These are phyloP conservation scores for Lyophyllum semitale DNA, from an alignment of 768 basidiomycete genomes.

Conservation along the genomic window DNA sequence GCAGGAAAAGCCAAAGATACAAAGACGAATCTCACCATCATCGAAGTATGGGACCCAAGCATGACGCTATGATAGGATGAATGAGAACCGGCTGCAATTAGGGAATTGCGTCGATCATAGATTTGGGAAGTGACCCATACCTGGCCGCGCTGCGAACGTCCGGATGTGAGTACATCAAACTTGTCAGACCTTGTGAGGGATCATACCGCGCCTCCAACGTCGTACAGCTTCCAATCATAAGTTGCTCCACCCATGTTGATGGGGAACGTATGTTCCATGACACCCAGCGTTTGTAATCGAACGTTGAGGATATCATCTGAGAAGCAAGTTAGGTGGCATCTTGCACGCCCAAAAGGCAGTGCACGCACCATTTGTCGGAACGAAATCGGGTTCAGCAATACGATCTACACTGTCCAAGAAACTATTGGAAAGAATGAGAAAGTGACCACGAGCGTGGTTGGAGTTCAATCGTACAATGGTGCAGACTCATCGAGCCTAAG, in stretches of 20 bases:
- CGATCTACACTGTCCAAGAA: constrained; percentile 69
- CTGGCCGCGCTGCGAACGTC: constrained; percentile 55
- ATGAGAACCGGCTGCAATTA: neutral
- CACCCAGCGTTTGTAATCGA: constrained; percentile 78
- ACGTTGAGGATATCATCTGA: constrained; percentile 79
- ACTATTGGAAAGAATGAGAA: constrained; percentile 35
- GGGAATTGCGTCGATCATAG: neutral
- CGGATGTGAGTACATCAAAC: constrained; percentile 1
- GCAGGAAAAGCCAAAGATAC: constrained; percentile 11
- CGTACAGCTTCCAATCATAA: constrained; percentile 80
- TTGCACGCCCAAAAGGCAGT: neutral
- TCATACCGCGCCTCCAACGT: constrained; percentile 81
- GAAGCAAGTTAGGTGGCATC: neutral
- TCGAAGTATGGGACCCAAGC: constrained; percentile 88
- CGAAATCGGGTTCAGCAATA: constrained; percentile 67
- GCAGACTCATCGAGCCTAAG: constrained; percentile 76
- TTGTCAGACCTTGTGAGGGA: constrained; percentile 6
- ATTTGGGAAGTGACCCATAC: constrained; percentile 32
- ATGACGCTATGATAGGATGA: constrained; percentile 51
- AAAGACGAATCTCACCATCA: constrained; percentile 57
- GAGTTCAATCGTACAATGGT: constrained; percentile 55
- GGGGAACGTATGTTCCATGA: constrained; percentile 75
- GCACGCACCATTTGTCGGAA: constrained; percentile 64
- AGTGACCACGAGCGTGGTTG: neutral
- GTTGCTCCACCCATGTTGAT: constrained; percentile 61